Base-by-base conservation (phyloP, 2,329 filamentous ascomycete species). In the Exophiala spinifera region DNA sequence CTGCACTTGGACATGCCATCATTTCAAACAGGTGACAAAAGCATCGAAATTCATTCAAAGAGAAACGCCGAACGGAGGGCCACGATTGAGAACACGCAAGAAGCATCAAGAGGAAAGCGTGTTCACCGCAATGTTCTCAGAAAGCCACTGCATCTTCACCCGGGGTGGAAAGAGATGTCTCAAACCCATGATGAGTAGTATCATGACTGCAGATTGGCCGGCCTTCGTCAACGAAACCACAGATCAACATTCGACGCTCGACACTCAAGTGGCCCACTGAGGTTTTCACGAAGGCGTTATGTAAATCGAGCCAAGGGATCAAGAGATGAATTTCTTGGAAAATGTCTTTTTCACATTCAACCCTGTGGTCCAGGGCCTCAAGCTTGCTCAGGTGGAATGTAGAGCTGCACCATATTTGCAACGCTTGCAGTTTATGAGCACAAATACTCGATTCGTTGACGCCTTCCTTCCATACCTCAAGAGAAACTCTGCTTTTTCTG, bases 291-390 rank as follows among this genome's bases (percentile, higher is more conserved):
- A 39, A 11, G 17, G 7, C 36, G 17, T 39, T 14, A n/a, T 39
- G 36, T 39, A n/a, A 15, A 39, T 5, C 3, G 17, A 19, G 14
- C 3, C 36, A 15, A 10, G 3, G n/a, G 36, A 15, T 39, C n/a
- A 15, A 4, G 7, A 17, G 14, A 3, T 15, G 36, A 39, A 37
- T 4, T 37, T 44, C 4, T 25, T 42, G 20, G 39, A 8, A 42
- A 42, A 21, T 44, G 42, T 44, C 42, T 25, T 44, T 44, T 44
- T 23, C 42, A 25, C 42, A 44, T 44, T 44, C 42, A 44, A 44
- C 42, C 42, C 42, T 44, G 28, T 14, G 10, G 20, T 21, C 14
- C 3, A 31, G 23, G 42, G n/a, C 23, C n/a, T 44, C 42, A 44
- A 25, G 20, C 36, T 39, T 39, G 36, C 36, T 39, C 36, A 7